These are phyloP conservation scores for Penicillium verhagenii DNA, from an alignment of 495 filamentous ascomycete species.

Conservation along the genomic window DNA sequence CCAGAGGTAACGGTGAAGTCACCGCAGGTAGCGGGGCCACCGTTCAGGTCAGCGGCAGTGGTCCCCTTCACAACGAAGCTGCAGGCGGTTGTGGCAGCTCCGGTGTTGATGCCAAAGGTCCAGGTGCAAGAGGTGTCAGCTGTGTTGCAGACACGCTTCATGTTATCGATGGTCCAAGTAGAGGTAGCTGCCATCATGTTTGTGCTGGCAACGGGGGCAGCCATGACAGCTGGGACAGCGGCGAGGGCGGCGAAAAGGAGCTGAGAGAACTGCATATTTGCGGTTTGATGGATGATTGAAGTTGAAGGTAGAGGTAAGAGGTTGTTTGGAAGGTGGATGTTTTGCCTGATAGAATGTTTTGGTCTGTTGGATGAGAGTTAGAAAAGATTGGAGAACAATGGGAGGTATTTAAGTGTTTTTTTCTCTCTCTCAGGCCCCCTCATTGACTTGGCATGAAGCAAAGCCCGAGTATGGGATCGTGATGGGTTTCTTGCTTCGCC, in stretches of 20 bases:
- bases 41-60: conserved; percentile 34
- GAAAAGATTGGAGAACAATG: neutral
- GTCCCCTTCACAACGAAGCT: conserved; percentile 41
- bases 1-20: conserved; percentile 49
- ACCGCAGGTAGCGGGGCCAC: conserved; percentile 43
- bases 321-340: neutral
- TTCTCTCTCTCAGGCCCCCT: neutral
- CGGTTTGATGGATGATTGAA: conserved; percentile 7
- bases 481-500: neutral
- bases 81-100: conserved; percentile 30
- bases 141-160: conserved; percentile 49
- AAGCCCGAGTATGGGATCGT: neutral
- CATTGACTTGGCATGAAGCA: neutral
- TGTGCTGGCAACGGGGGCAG: conserved; percentile 30
- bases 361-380: neutral
- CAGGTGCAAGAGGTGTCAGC: conserved; percentile 46
- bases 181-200: conserved; percentile 40
- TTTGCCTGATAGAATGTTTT: neutral
- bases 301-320: neutral
- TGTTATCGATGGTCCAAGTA: conserved; percentile 48
- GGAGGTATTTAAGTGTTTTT: conserved; percentile 5
- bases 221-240: conserved; percentile 38
- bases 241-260: conserved; percentile 35
- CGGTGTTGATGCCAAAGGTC: conserved; percentile 47
- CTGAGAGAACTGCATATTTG: conserved; percentile 50